These are phyloP conservation scores for Akanthomyces dipterigenus DNA, from an alignment of 2,329 filamentous ascomycete species.

Conservation along the genomic window DNA sequence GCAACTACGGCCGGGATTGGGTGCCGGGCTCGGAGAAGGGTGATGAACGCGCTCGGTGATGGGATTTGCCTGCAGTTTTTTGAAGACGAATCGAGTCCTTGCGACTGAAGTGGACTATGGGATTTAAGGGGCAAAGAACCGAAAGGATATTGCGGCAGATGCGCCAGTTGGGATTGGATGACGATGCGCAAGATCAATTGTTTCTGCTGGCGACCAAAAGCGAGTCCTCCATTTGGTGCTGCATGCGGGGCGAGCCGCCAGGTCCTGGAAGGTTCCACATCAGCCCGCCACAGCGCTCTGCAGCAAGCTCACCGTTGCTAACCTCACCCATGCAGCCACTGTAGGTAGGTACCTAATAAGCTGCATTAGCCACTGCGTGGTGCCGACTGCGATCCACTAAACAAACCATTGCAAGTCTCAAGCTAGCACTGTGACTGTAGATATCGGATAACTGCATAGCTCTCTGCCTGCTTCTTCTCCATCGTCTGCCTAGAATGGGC, in stretches of 20 bases:
- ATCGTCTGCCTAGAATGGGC: background rate
- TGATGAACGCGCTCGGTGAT: background rate
- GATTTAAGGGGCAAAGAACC: background rate
- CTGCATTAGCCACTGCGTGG: background rate
- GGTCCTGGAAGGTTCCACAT: conserved; percentile 10
- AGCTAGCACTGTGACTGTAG: no score
- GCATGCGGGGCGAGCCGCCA: conserved; percentile 8
- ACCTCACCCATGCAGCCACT: conserved; percentile 2
- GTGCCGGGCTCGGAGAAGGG: background rate
- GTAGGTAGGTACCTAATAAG: background rate
- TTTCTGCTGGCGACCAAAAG: background rate
- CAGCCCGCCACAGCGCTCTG: background rate
- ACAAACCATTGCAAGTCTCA: background rate
- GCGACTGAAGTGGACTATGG: background rate
- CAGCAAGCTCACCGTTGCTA: background rate
- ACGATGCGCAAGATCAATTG: background rate
- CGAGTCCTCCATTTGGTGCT: conserved; percentile 1
- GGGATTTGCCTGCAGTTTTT: background rate
- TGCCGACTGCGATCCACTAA: background rate
- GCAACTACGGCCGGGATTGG: background rate
- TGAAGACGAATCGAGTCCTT: background rate
- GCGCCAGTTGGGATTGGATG: background rate
- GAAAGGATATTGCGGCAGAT: background rate
- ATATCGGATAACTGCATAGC: conserved; percentile 5
- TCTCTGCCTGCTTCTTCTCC: background rate